These are phyloP conservation scores for Cucumis cinereus DNA, from an alignment of 306 rosid species.

Conservation along the genomic window DNA sequence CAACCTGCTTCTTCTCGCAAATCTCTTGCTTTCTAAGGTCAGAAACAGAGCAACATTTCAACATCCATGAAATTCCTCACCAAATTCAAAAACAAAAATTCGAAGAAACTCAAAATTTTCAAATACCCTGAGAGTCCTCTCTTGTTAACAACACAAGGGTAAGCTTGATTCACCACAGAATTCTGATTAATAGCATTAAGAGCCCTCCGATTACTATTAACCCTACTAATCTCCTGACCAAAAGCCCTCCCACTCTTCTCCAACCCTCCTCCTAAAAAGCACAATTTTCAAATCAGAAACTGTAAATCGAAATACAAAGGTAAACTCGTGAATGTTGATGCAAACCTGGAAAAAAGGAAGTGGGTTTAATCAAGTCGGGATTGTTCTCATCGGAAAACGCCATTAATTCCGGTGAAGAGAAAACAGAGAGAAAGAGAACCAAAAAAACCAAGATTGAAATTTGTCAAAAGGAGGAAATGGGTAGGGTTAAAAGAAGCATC, in stretches of 20 bases:
- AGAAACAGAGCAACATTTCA: background rate
- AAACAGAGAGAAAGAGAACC: background rate
- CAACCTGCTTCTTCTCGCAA: constrained; percentile 78
- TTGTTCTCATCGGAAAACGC: constrained; percentile 40
- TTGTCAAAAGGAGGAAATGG: background rate
- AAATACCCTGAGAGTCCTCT: constrained; percentile 53
- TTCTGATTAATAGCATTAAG: constrained; percentile 50
- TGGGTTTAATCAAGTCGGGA: constrained; percentile 41
- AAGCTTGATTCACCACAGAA: constrained; percentile 39
- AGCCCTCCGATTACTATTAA: constrained; percentile 45
- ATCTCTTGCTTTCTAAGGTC: constrained; percentile 37
- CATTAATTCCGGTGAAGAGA: constrained; percentile 25
- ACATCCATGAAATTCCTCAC: background rate
- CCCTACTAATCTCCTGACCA: constrained; percentile 40
- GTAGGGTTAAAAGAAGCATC: background rate
- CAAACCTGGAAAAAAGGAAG: constrained; percentile 6
- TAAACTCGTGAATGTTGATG: too few species aligned
- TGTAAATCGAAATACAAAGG: background rate
- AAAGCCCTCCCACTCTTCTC: constrained; percentile 35
- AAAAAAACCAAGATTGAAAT: background rate
- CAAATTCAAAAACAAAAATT: background rate
- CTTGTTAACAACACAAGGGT: constrained; percentile 82
- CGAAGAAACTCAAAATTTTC: background rate
- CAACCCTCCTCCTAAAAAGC: constrained; percentile 24
- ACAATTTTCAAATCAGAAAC: background rate